These are phyloP conservation scores for Quercus agrifolia DNA, from an alignment of 306 rosid genomes.

Conservation along the genomic window DNA sequence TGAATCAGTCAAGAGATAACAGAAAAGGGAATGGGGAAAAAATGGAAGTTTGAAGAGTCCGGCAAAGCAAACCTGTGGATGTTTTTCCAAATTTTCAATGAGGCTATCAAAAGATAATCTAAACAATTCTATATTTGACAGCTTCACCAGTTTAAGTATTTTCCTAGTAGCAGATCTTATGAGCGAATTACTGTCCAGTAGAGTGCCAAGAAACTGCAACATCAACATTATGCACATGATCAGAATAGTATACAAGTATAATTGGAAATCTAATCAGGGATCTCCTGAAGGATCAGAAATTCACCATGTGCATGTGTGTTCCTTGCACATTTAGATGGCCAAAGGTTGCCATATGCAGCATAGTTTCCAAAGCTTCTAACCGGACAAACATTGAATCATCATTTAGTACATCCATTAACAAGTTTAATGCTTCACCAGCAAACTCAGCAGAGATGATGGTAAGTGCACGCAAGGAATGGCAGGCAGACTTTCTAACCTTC, in stretches of 20 bases:
- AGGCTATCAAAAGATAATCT: conserved; percentile 56
- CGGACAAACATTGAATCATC: conserved; percentile 68
- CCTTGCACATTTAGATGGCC: conserved; percentile 61
- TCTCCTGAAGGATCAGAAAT: conserved; percentile 15
- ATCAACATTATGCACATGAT: conserved; percentile 11
- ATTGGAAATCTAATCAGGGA: conserved; percentile 1
- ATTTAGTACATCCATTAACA: conserved; percentile 66
- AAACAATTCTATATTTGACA: conserved; percentile 44
- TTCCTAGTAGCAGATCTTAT: conserved; percentile 61
- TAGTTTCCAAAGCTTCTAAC: conserved; percentile 71
- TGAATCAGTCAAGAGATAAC: conserved; percentile 10
- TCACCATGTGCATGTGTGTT: conserved; percentile 70
- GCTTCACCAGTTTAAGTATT: conserved; percentile 60
- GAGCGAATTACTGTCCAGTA: conserved; percentile 39
- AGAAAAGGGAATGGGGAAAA: background rate
- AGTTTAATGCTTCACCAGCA: conserved; percentile 59
- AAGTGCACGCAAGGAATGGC: conserved; percentile 55
- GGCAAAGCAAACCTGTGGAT: conserved; percentile 52
- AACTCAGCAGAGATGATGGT: conserved; percentile 54
- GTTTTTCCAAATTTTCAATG: conserved; percentile 50
- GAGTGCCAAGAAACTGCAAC: conserved; percentile 76
- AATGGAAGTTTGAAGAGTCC: background rate
- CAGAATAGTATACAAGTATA: background rate
- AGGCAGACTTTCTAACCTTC: conserved; percentile 81
- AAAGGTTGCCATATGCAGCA: conserved; percentile 63